Percentiles rank a stretch among this genome's conserved stretches.
Evolutionary conservation across 2,329 filamentous ascomycete species (phyloP).

Genomic region (Chrysosporium keratinophilum): DNA sequence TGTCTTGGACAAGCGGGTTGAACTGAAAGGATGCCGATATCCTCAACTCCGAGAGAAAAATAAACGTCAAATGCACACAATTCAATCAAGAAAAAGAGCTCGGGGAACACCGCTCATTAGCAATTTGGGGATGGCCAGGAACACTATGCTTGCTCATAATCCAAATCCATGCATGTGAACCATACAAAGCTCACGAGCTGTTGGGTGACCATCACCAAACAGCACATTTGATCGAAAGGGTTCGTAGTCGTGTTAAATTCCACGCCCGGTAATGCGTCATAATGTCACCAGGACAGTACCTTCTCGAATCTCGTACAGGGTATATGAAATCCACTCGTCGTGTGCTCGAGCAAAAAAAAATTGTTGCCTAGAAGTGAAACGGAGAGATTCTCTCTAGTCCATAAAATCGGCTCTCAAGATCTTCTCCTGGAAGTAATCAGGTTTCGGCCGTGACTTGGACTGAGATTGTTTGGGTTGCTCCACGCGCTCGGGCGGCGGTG

Average conservation of each 20-base stretch:
- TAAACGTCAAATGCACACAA: background rate
- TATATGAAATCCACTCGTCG: no score
- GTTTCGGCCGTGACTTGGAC: constrained; percentile 53
- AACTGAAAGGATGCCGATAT: background rate
- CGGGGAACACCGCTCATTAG: no score
- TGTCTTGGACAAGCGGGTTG: no score
- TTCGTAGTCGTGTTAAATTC: no score
- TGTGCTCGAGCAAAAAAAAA: background rate
- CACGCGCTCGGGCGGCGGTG: constrained; percentile 23
- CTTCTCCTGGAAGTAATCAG: constrained; percentile 90
- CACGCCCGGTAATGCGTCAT: background rate
- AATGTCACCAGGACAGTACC: background rate
- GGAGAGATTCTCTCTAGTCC: constrained; percentile 48
- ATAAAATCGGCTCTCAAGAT: constrained; percentile 98
- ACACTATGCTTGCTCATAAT: no score
- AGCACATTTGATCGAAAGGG: no score
- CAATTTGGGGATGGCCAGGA: no score
- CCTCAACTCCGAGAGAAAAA: background rate
- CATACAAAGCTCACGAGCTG: no score
- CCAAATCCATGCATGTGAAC: no score
- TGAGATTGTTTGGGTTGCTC: constrained; percentile 24
- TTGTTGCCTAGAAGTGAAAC: background rate
- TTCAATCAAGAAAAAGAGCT: background rate
- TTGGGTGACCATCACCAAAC: no score
- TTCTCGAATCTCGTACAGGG: no score